Evolutionary conservation across 805 yeast genomes (phyloP), one percentile per base, ranked within the genome.

Genomic region (Brettanomyces bruxellensis): DNA sequence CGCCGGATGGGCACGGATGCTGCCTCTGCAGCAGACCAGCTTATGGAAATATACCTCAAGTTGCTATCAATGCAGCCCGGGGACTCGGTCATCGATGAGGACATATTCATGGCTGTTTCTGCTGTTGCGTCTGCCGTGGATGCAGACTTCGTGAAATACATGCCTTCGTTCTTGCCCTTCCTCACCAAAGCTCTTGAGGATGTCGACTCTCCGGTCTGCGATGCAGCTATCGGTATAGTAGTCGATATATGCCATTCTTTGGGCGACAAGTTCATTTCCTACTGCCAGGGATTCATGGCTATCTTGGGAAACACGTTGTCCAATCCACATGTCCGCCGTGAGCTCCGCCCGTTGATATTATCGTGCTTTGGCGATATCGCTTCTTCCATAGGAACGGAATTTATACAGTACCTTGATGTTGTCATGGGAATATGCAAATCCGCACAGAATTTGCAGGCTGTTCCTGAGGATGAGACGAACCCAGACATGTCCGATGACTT

Each of bases 351-450:
- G 14, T 75, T 87, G 23, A 87, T 91, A 28, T 69, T 93, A 54
- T 86, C 97, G 11, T 88, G 95, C 58, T 87, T 93, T 64, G 99
- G 99, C 52, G 99, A 93, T 65, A 78, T 93, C 58, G 97, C 98
- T 4, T 78, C 95, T 1, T 81, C 93, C 12, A 79, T 90, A 50
- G 97, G 96, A 4, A 61, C 73, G 2, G 78, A 74, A 46, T 93
- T 91, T 66, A 74, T 75, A 53, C 87, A 82, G 47, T 93, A 87
- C 65, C 67, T 89, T 52, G 78, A 74, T 36, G 86, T 79, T 49
- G 95, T 89, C 34, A 83, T 90, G 83, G 75, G 74, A 36, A 78
- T 93, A 46, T 83, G 91, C 66, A 70, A 70, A 30, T 76, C 76
- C 45, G 89, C 90, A 13, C 79, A 82, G 55, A 67, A 67, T 39